These are phyloP conservation scores for Mallotus japonicus DNA, from an alignment of 441 rosid genomes.

Conservation along the genomic window DNA sequence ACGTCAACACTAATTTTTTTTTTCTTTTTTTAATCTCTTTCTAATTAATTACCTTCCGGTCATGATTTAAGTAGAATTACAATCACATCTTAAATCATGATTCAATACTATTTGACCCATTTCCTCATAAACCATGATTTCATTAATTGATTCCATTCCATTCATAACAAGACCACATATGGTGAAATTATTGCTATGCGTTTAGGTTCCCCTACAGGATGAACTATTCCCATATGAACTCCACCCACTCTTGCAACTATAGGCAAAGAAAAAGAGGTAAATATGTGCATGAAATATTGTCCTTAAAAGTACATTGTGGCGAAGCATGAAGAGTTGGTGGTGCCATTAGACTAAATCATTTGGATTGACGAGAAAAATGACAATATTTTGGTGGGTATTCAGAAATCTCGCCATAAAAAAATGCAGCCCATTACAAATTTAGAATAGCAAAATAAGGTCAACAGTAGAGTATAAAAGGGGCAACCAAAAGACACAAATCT, in stretches of 20 bases:
- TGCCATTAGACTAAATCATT: no score
- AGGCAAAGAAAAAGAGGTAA: no score
- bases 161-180: background rate
- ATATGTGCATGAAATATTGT: no score
- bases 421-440: background rate
- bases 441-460: conserved; percentile 12
- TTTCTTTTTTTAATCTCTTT: background rate
- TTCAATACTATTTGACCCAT: background rate
- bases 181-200: background rate
- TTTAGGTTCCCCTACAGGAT: background rate
- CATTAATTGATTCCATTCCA: background rate
- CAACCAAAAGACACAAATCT: background rate
- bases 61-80: no score
- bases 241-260: no score
- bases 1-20: no score
- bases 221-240: no score
- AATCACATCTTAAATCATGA: background rate
- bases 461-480: conserved; percentile 5
- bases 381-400: conserved; percentile 20
- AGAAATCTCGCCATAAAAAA: conserved; percentile 12
- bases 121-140: conserved; percentile 3
- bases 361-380: background rate
- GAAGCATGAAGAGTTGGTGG: conserved; percentile 1
- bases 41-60: no score
- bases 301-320: conserved; percentile 1